A percentile compares a stretch with the other conserved stretches of the same genome.
phyloP scores from a whole-genome alignment of 495 filamentous ascomycete genomes.

The Talaromyces liani region DNA sequence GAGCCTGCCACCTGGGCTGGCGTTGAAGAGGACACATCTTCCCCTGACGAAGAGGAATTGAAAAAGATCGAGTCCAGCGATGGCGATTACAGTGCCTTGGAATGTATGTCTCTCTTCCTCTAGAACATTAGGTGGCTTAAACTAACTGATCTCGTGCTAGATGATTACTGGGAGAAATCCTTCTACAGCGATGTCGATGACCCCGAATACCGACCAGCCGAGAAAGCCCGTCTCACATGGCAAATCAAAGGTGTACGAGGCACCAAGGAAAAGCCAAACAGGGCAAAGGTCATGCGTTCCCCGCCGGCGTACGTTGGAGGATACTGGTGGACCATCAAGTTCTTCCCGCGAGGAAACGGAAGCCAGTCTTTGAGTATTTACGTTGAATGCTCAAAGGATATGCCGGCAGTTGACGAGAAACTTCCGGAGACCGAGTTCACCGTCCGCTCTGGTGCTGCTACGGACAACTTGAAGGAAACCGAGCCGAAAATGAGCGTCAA shows the following conservation, averaged over 20 bases:
- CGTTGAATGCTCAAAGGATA: conserved; percentile 49
- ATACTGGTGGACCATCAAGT: conserved; percentile 64
- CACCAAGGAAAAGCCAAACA: conserved; percentile 53
- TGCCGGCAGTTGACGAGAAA: conserved; percentile 30
- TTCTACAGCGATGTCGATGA: conserved; percentile 53
- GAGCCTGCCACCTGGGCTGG: conserved; percentile 44
- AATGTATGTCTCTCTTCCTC: conserved; percentile 33
- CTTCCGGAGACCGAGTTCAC: conserved; percentile 32
- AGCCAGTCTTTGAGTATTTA: conserved; percentile 56
- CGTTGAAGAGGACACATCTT: conserved; percentile 48
- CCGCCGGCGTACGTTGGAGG: conserved; percentile 50
- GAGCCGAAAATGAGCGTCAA: conserved; percentile 24
- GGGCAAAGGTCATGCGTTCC: conserved; percentile 51
- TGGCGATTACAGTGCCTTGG: conserved; percentile 46
- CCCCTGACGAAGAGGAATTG: conserved; percentile 52
- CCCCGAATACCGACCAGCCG: conserved; percentile 45
- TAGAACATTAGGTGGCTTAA: neutral
- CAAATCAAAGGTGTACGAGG: conserved; percentile 52
- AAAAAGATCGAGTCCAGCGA: conserved; percentile 45
- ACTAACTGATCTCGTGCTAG: conserved; percentile 16
- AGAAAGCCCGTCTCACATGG: conserved; percentile 55
- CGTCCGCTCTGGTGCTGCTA: conserved; percentile 28
- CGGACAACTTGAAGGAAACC: conserved; percentile 19
- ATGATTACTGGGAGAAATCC: conserved; percentile 53
- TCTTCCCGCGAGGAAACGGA: conserved; percentile 60